phyloP scores from a whole-genome alignment of 495 filamentous ascomycete genomes.

The Aspergillus ellipticus region DNA sequence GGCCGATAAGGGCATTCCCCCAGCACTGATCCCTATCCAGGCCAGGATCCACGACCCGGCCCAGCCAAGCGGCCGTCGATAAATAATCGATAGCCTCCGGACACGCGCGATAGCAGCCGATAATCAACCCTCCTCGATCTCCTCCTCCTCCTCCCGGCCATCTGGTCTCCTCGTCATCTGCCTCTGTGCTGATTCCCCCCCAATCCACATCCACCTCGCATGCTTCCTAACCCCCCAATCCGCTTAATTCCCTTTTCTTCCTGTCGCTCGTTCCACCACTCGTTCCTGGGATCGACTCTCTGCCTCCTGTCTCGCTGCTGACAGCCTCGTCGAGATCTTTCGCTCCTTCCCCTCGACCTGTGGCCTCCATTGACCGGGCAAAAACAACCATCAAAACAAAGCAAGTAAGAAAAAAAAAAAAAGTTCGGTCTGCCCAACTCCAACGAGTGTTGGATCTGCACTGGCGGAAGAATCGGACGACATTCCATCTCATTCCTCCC shows the following conservation, averaged over 20 bases:
- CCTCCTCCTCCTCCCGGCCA: not conserved
- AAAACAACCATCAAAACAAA: not conserved
- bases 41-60: not conserved
- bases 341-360: slow-evolving; percentile 14
- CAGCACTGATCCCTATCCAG: slow-evolving; percentile 2
- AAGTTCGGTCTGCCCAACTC: not conserved
- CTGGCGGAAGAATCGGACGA: slow-evolving; percentile 9
- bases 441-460: slow-evolving; percentile 7
- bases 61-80: slow-evolving; percentile 9
- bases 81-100: slow-evolving; percentile 17
- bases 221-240: not conserved
- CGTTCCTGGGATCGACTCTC: slow-evolving; percentile 1
- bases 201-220: not conserved
- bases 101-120: slow-evolving; percentile 8
- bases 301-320: slow-evolving; percentile 2
- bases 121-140: slow-evolving; percentile 8
- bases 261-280: not conserved
- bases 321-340: slow-evolving; percentile 12
- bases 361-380: not conserved
- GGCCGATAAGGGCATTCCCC: not conserved
- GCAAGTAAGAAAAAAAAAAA: not conserved
- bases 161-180: not conserved
- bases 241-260: not conserved
- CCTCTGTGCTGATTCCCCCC: not conserved
- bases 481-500: slow-evolving; percentile 20